These are phyloP conservation scores for Acanthochlamys bracteata DNA, from an alignment of 106 monocot species.

Conservation along the genomic window DNA sequence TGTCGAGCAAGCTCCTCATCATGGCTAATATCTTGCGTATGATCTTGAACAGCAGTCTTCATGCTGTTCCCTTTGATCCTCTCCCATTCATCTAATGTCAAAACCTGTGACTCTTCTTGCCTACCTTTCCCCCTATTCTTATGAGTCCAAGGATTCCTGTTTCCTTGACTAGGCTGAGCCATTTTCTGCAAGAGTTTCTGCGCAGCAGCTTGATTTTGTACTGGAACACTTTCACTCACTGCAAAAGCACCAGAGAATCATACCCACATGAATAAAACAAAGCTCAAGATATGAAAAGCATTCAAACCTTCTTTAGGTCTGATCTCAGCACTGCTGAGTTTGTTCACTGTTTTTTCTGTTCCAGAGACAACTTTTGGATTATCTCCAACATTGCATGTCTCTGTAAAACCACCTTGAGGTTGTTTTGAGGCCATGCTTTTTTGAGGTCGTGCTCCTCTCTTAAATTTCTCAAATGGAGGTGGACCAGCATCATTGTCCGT, in stretches of 20 bases:
- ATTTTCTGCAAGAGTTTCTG: conserved; percentile 92
- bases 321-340: conserved; percentile 23
- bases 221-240: conserved; percentile 79
- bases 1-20: conserved; percentile 89
- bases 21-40: conserved; percentile 37
- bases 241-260: neutral
- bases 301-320: conserved; percentile 90
- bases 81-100: conserved; percentile 98
- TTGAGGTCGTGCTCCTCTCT: conserved; percentile 20
- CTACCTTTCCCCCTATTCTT: conserved; percentile 45
- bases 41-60: conserved; percentile 6
- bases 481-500: conserved; percentile 49
- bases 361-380: conserved; percentile 12
- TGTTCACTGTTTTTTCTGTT: conserved; percentile 21
- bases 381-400: neutral
- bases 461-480: conserved; percentile 83
- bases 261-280: neutral
- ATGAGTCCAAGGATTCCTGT: conserved; percentile 31
- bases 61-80: conserved; percentile 40
- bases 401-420: neutral
- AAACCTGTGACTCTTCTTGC: conserved; percentile 64
- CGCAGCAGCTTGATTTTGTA: conserved; percentile 97
- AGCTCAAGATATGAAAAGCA: too few species aligned
- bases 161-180: conserved; percentile 35
- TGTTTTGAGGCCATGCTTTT: conserved; percentile 4